Evolutionary conservation across 768 basidiomycete genomes (phyloP), one percentile per base, ranked within the genome.

Genomic region (Collybia mongolica): DNA sequence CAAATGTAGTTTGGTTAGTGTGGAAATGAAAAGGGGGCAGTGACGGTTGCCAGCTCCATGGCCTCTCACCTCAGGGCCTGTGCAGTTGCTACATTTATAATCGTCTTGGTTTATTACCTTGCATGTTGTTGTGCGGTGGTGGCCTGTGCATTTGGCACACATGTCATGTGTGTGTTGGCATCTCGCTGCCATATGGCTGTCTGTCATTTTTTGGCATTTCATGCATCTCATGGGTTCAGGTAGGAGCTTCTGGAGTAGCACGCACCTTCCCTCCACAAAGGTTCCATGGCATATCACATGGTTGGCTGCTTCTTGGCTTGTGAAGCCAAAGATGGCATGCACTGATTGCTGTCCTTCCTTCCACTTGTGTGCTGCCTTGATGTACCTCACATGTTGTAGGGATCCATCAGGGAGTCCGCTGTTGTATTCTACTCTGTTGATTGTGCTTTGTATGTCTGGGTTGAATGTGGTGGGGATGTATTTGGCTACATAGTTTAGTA

Each of bases 21-120:
- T 44, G 15, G 42, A 43, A 3, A n/a, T 6, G 49, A 63, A 64
- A 0, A 49, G 22, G 0, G 64, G 63, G 52, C 49, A 50, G n/a
- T 20, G 23, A 0, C 62, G 20, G 44, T 67, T 60, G 38, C 62
- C 66, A 0, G 67, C 53, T 1, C 64, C 61, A 43, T 71, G 69
- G 1, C 65, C 49, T 18, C 22, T 32, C 11, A 40, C 17, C 1
- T 23, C 66, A 2, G 39, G 20, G 0, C 11, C 20, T 15, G 41
- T 51, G 58, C 68, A 68, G 49, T 67, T 66, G 0, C 52, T 39
- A 43, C 67, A 70, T 8, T 44, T 45, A 0, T 40, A n/a, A 3
- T 43, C 15, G 14, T 36, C 37, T 4, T 47, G 50, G 12, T 59
- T 52, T 8, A 1, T n/a, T 7, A 39, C 36, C 1, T 20, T 39